Base-by-base conservation (phyloP, 352 stramenopile species). In the Globisporangium lucens region DNA sequence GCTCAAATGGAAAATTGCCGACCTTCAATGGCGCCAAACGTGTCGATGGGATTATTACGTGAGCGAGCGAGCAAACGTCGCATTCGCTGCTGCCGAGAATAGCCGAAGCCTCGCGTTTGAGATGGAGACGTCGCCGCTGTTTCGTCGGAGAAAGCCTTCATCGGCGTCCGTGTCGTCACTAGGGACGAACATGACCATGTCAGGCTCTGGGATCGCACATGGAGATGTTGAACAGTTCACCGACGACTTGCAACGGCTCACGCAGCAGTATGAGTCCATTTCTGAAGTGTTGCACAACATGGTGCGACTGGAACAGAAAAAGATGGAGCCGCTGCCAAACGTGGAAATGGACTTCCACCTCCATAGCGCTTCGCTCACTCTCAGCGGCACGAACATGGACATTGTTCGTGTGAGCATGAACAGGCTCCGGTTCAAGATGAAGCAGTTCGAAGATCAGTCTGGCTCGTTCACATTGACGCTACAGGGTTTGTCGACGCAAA, bases 371-470 rank as follows among this genome's bases (percentile, higher is more conserved):
- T 90, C 83, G 5, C 69, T 95, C 22, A 85, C 75, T 22, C 70
- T 95, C 10, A 90, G 77, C 47, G 72, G 78, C 12, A 68, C 79
- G 4, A 90, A 79, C 47, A 72, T 76, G n/a, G 81, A 89, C 43
- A 92, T 95, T 57, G 35, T 93, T 46, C 75, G 75, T 10, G 73
- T 81, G 22, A 68, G 73, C 41, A 75, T 87, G 62, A 70, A 65
- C 0, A 71, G 74, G 2, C 72, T 94, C 13, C 73, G 70, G 30
- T 80, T 91, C 55, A 86, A 80, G 49, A 80, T 91, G 69, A 81
- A 89, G 70, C 76, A 90, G 57, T 88, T 83, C 49, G 80, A 93
- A 65, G 83, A 92, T 36, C 76, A 88, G 22, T 93, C 84, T 2
- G 87, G 85, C 0, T 80, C 80, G 2, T 83, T 87, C 10, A 74